phyloP scores from a whole-genome alignment of 306 rosid species.

The Cyclanthera cordifolia region DNA sequence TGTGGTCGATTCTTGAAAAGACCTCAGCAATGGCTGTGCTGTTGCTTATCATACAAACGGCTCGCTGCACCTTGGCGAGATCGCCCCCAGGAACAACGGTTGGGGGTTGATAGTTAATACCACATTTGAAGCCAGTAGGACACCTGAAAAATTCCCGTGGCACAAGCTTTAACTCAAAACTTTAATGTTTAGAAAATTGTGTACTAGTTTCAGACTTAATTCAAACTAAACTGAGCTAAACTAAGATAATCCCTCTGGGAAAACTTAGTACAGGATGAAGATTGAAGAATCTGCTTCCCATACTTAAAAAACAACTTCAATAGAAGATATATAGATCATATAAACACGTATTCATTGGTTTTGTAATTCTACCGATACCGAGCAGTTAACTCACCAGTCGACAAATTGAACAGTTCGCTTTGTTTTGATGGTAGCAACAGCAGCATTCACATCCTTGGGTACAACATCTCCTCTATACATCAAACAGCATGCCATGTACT shows the following conservation, averaged over 20 bases:
- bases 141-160: slow-evolving; percentile 30
- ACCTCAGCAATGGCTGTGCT: slow-evolving; percentile 60
- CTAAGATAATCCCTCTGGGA: neutral
- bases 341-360: neutral
- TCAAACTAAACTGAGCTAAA: neutral
- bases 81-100: slow-evolving; percentile 71
- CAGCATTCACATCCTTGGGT: slow-evolving; percentile 58
- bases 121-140: slow-evolving; percentile 85
- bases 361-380: neutral
- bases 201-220: neutral
- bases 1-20: slow-evolving; percentile 56
- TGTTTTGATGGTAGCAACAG: slow-evolving; percentile 56
- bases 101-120: slow-evolving; percentile 66
- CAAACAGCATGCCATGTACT: slow-evolving; percentile 76
- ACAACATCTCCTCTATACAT: slow-evolving; percentile 75
- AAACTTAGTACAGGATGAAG: neutral
- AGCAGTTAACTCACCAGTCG: slow-evolving; percentile 43
- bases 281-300: neutral
- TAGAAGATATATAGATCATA: neutral
- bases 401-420: slow-evolving; percentile 62
- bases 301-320: neutral
- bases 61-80: slow-evolving; percentile 56
- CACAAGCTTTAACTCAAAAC: neutral
- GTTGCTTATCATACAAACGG: slow-evolving; percentile 74
- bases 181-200: neutral